Base-by-base conservation (phyloP, 768 basidiomycete genomes). In the Bullera alba region DNA sequence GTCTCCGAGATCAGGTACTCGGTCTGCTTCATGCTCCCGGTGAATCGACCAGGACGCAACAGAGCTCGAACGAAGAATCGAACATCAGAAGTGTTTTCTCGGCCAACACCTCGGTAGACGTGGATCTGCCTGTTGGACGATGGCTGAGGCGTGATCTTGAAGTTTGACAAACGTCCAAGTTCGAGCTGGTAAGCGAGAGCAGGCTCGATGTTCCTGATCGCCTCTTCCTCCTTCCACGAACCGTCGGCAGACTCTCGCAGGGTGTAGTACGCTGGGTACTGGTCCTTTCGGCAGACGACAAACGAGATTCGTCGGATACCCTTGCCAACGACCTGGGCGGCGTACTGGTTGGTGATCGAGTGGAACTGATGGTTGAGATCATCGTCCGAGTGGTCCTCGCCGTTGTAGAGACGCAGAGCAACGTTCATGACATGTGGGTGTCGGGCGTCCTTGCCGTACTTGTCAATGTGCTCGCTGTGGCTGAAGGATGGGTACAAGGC, bases 1-100 rank as follows among this genome's bases (percentile, higher is more conserved):
- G 92, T 92, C 77, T 99, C 95, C 1, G 93, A 95, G 59, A 99
- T 87, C 67, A 99, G 85, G 76, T 97, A 99, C 74, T 96, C 86
- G n/a, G 89, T 86, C 46, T 83, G 90, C 72, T 83, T 89, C 85
- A 97, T 90, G 44, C 80, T 81, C 28, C 90, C 90, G 34, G 85
- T 82, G 29, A 96, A 81, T 49, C 93, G 86, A 48, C 95, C 95
- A 36, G 95, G 95, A 47, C 95, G 88, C 42, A 99, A 83, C 51
- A 99, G 79, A 23, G 90, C 95, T 53, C 95, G 91, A 47, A 99
- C 82, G 75, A 99, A 97, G 84, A 99, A 99, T 47, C 95, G 83
- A 59, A 82, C 88, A 73, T 99, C 95, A n/a, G 95, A 81, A 59
- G 93, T 86, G 75, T 97, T 97, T 77, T 96, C 95, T 53, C 83